These are phyloP conservation scores for Saccharomycopsis capsularis DNA, from an alignment of 805 yeast species.

Conservation along the genomic window DNA sequence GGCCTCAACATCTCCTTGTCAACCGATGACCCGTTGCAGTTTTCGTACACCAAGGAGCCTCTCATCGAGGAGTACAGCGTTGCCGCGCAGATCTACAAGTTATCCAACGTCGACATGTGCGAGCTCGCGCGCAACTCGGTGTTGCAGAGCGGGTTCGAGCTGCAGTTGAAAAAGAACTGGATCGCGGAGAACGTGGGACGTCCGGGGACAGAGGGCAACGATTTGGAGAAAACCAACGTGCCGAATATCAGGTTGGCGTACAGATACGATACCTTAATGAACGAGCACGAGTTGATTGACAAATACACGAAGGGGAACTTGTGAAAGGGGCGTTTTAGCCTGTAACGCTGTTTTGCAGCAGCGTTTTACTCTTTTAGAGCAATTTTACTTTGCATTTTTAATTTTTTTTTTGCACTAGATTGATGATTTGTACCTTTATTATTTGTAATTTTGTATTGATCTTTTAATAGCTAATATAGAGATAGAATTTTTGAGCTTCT, in stretches of 20 bases:
- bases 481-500: too few species aligned
- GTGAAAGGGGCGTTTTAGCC: too few species aligned
- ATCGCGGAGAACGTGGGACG: constrained; percentile 12
- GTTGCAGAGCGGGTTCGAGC: constrained; percentile 89
- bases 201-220: constrained; percentile 65
- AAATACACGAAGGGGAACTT: too few species aligned
- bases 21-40: constrained; percentile 96
- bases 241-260: constrained; percentile 83
- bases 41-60: constrained; percentile 95
- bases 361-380: too few species aligned
- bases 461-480: too few species aligned
- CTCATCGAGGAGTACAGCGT: constrained; percentile 96
- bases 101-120: constrained; percentile 94
- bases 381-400: too few species aligned
- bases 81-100: constrained; percentile 94
- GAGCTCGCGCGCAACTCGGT: constrained; percentile 94
- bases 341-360: too few species aligned
- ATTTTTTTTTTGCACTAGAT: too few species aligned
- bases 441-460: too few species aligned
- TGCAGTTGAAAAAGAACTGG: constrained; percentile 78
- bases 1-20: constrained; percentile 93
- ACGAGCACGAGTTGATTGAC: constrained; percentile 63
- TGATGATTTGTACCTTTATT: too few species aligned
- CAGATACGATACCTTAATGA: constrained; percentile 70
- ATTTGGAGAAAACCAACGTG: constrained; percentile 89